phyloP scores from a whole-genome alignment of 1,139 yeast genomes.

The Chernovozyma aurita region DNA sequence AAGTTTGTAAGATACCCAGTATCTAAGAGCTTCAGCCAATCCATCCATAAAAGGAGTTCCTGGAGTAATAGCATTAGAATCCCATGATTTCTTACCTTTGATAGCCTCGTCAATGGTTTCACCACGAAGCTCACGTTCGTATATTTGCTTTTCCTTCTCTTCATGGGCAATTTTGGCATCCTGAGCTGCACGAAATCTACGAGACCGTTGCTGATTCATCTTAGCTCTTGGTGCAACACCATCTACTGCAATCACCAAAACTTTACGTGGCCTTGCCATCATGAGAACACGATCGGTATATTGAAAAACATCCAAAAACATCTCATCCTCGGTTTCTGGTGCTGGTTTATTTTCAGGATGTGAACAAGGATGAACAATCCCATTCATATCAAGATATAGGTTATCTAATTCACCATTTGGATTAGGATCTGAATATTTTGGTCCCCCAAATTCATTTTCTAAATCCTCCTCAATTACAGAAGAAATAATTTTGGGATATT shows the following conservation, averaged over 20 bases:
- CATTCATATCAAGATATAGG: slow-evolving; percentile 91
- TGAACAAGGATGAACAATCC: slow-evolving; percentile 96
- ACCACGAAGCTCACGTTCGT: slow-evolving; percentile 54
- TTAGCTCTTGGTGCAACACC: slow-evolving; percentile 99
- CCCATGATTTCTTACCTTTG: slow-evolving; percentile 64
- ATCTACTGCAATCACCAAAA: slow-evolving; percentile 92
- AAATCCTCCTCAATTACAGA: slow-evolving; percentile 82
- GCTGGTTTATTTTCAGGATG: slow-evolving; percentile 94
- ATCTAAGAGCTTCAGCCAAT: slow-evolving; percentile 74
- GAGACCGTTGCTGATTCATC: slow-evolving; percentile 96
- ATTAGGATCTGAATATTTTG: slow-evolving; percentile 70
- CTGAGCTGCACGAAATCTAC: slow-evolving; percentile 92
- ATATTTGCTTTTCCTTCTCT: slow-evolving; percentile 50
- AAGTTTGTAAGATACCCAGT: slow-evolving; percentile 86
- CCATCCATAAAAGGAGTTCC: slow-evolving; percentile 98
- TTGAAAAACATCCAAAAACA: slow-evolving; percentile 85
- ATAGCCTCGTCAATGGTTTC: slow-evolving; percentile 62
- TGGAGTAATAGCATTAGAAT: slow-evolving; percentile 96
- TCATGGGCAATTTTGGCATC: slow-evolving; percentile 76
- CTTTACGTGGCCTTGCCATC: slow-evolving; percentile 93
- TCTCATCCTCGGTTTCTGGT: slow-evolving; percentile 91
- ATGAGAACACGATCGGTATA: slow-evolving; percentile 85
- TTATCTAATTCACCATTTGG: slow-evolving; percentile 96
- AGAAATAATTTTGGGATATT: slow-evolving; percentile 90
- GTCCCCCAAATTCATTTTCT: slow-evolving; percentile 50